A percentile compares a stretch with the other conserved stretches of the same genome.
phyloP scores from a whole-genome alignment of 805 yeast species.

The Cyberlindnera meyerae region DNA sequence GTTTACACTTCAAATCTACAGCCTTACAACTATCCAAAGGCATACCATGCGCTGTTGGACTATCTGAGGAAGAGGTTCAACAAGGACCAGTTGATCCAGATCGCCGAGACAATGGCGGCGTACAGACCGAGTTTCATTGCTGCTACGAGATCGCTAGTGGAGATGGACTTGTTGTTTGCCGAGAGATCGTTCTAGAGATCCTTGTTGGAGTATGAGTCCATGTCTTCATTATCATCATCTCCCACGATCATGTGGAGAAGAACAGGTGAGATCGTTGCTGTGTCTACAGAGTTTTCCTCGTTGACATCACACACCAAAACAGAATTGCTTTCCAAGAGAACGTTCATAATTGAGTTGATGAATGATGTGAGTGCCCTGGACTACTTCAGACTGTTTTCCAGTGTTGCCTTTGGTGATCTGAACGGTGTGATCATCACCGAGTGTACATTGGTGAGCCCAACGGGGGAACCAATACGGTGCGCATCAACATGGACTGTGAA shows the following conservation, averaged over 20 bases:
- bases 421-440: constrained; percentile 36
- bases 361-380: constrained; percentile 71
- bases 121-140: constrained; percentile 75
- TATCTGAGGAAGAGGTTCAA: constrained; percentile 72
- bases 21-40: constrained; percentile 93
- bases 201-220: constrained; percentile 50
- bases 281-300: constrained; percentile 68
- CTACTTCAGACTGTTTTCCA: constrained; percentile 66
- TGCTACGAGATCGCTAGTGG: constrained; percentile 67
- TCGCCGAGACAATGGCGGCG: constrained; percentile 39
- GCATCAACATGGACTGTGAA: constrained; percentile 84
- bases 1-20: constrained; percentile 72
- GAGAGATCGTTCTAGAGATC: constrained; percentile 56
- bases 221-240: constrained; percentile 51
- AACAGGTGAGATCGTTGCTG: constrained; percentile 79
- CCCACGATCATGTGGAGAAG: constrained; percentile 85
- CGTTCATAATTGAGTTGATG: constrained; percentile 76
- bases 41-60: constrained; percentile 78
- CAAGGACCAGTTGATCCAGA: constrained; percentile 60
- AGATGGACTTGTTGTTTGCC: constrained; percentile 62
- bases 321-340: constrained; percentile 53
- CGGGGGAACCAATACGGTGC: constrained; percentile 46
- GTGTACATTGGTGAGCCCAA: constrained; percentile 35
- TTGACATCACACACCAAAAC: constrained; percentile 59
- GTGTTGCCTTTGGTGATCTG: constrained; percentile 43